These are phyloP conservation scores for Neobulgaria alba DNA, from an alignment of 2,329 filamentous ascomycete species.

Conservation along the genomic window DNA sequence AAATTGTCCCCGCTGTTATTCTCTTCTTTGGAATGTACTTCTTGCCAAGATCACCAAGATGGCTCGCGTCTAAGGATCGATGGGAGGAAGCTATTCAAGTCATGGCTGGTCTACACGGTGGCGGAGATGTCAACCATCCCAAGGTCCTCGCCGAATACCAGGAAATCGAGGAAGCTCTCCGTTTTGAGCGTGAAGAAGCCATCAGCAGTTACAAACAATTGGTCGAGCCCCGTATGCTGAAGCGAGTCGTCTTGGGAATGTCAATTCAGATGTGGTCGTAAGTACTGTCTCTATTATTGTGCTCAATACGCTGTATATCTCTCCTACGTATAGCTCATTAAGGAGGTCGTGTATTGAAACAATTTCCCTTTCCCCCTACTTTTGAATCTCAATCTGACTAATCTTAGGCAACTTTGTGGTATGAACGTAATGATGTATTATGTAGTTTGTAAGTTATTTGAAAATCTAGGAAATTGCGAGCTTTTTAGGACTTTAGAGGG, in stretches of 20 bases:
- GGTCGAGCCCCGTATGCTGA: conserved; percentile 61
- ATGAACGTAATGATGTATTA: conserved; percentile 72
- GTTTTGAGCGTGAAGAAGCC: conserved; percentile 64
- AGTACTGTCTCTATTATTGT: no score
- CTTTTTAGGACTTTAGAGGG: no score
- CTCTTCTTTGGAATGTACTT: conserved; percentile 50
- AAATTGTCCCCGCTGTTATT: conserved; percentile 45
- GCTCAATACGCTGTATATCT: no score
- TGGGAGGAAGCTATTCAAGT: conserved; percentile 56
- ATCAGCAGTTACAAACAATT: conserved; percentile 64
- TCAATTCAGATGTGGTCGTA: conserved; percentile 72
- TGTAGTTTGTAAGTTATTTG: conserved; percentile 49
- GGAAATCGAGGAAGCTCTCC: conserved; percentile 63
- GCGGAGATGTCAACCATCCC: conserved; percentile 45
- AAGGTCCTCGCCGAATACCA: conserved; percentile 55
- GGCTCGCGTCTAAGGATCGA: conserved; percentile 59
- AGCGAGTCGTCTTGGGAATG: conserved; percentile 60
- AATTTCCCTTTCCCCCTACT: no score
- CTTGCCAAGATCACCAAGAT: conserved; percentile 58
- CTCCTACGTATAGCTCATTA: no score
- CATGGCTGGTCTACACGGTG: conserved; percentile 50
- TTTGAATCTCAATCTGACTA: no score
- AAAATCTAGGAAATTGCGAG: no score
- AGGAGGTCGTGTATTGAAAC: no score
- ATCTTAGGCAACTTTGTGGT: no score